Evolutionary conservation across 257 asterid species (phyloP).

Genomic region (Schizonepeta tenuifolia): DNA sequence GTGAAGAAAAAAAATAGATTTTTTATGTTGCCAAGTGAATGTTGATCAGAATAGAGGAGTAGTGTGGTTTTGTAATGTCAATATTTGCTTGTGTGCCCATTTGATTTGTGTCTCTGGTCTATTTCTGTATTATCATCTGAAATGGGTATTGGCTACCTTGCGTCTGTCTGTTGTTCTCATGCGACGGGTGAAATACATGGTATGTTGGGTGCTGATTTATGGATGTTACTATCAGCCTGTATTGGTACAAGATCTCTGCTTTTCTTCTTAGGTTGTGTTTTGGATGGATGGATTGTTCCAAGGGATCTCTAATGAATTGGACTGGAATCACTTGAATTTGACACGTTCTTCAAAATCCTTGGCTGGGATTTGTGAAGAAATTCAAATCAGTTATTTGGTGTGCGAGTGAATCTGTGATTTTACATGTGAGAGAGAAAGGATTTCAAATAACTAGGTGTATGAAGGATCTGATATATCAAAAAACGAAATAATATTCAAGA

Average conservation of each 20-base stretch:
- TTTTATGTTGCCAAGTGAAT: neutral
- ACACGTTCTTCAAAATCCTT: neutral
- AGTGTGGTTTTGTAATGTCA: slow-evolving; percentile 30
- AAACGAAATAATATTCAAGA: neutral
- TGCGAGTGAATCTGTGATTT: neutral
- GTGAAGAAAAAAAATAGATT: too few relatives aligned
- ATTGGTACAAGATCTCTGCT: neutral
- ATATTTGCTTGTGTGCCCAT: neutral
- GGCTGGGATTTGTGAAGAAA: neutral
- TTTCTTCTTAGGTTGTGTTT: neutral
- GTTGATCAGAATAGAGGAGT: slow-evolving; percentile 30
- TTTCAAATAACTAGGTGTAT: neutral
- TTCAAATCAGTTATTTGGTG: neutral
- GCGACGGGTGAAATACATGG: neutral
- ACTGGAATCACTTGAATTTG: neutral
- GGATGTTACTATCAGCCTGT: too few relatives aligned
- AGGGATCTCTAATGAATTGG: neutral
- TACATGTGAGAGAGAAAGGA: neutral
- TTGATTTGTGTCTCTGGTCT: neutral
- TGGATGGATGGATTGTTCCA: neutral
- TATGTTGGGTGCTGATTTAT: too few relatives aligned
- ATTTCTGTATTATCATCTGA: neutral
- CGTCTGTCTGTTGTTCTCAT: neutral
- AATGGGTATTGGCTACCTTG: neutral
- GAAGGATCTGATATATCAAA: neutral